Base-by-base conservation (phyloP, 1,284 basidiomycete genomes). In the Puccinia triticina region DNA sequence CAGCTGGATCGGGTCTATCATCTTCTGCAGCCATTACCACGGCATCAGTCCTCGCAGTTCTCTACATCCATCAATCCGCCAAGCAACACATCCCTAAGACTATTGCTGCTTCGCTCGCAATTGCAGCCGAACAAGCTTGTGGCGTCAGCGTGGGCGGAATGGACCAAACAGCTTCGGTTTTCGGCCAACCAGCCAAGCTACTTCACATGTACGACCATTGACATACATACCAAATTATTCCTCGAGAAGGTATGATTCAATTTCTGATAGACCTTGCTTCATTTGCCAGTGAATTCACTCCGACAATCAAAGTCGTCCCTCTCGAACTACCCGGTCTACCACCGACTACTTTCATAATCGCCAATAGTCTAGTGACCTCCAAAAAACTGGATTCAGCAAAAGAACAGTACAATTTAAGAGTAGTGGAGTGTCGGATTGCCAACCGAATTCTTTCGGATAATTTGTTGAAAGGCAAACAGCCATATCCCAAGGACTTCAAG, bases 81-180 rank as follows among this genome's bases (percentile, higher is more conserved):
- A 48, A 64, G n/a, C 59, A 77, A 8, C 43, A 69, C 5, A 64
- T 77, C 43, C 32, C 57, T 18, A 77, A 77, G 46, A 34, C 23
- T 50, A 46, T 77, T 5, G 75, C 57, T 12, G 66, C 66, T 4
- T 55, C 57, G 57, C 46, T 71, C n/a, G 77, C 77, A 10, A 79
- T 71, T 32, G 32, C 26, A 40, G 46, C 46, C 37, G 77, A 79
- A 57, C 34, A 53, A 71, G 57, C 50, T 64, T 69, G 61, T 43
- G 77, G 77, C 10, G 40, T 79, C 34, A 79, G 50, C 34, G 66
- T 79, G 1, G 77, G 77, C 53, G 77, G 77, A 32, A 79, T 79
- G 77, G 77, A 79, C 67, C 77, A 79, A 57, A 79, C 77, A 18
- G 77, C 77, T 21, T 69, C 64, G 11, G 77, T 79, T 16, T 79